A percentile compares a stretch with the other conserved stretches of the same genome.
phyloP scores from a whole-genome alignment of 192 early-diverging fungal genomes.

The Jimgerdemannia lactiflua region DNA sequence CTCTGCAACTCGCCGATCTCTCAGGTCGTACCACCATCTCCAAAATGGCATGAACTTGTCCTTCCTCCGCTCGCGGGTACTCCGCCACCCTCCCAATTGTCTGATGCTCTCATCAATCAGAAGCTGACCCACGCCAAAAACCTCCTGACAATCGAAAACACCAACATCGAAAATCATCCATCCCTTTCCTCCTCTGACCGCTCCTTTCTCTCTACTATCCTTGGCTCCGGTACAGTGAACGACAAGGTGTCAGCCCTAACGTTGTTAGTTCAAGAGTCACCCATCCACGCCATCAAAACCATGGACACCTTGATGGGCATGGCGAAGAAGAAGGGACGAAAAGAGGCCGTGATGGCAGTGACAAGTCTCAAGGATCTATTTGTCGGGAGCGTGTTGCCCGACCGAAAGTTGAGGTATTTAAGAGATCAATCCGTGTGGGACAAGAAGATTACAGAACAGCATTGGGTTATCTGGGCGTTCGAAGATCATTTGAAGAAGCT shows the following conservation, averaged over 20 bases:
- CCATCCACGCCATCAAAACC: conserved; percentile 73
- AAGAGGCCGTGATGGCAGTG: conserved; percentile 83
- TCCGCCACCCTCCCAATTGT: background rate
- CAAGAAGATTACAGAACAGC: conserved; percentile 53
- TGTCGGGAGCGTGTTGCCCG: conserved; percentile 73
- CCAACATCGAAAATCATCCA: conserved; percentile 46
- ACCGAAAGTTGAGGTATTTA: conserved; percentile 91
- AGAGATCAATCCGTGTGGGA: conserved; percentile 80
- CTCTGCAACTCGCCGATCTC: background rate
- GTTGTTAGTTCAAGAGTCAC: conserved; percentile 88
- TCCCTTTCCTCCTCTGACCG: conserved; percentile 75
- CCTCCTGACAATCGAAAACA: conserved; percentile 66
- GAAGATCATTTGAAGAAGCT: conserved; percentile 91
- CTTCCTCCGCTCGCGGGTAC: conserved; percentile 12
- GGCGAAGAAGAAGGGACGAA: conserved; percentile 87
- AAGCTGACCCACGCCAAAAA: conserved; percentile 49
- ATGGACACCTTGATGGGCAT: conserved; percentile 78
- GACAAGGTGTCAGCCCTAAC: conserved; percentile 95
- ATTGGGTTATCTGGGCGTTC: conserved; percentile 91
- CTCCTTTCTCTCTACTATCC: conserved; percentile 82
- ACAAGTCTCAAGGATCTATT: conserved; percentile 90
- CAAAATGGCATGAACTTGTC: conserved; percentile 22
- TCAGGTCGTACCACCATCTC: conserved; percentile 28
- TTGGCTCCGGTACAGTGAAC: conserved; percentile 88
- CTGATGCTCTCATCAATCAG: conserved; percentile 4